Base-by-base conservation (phyloP, 83 land plant genomes). In the Diphasiastrum complanatum region DNA sequence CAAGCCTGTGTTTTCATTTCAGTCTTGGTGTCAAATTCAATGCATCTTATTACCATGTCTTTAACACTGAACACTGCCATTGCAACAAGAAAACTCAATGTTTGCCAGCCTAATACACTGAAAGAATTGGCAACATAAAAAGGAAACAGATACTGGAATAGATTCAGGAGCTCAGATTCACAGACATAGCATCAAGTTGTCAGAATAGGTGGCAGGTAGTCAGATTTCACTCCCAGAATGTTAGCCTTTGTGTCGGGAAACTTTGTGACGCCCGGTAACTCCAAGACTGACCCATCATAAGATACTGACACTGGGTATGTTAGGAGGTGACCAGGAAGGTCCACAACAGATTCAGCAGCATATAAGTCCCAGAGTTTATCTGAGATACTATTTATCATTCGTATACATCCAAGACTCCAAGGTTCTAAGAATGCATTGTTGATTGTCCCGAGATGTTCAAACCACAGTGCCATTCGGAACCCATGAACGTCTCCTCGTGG, bases 401-500 rank as follows among this genome's bases (percentile, higher is more conserved):
- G 24, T 33, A 30, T 33, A 28, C 58, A 54, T 25, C 29, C 58
- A 14, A 78, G 1, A 29, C 79, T 79, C 63, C 79, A 59, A 0
- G 92, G 89, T 2, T 61, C 0, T 28, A 35, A 24, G 2, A 79
- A 58, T 5, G 37, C 63, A 25, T 64, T 74, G 2, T 83, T 79
- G 0, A 61, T 47, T 11, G 24, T n/a, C 20, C 80, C 65, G 4
- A 78, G 75, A 45, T 90, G 97, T 43, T 90, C 96, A 37, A 73
- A 84, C 93, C 96, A 90, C 1, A 90, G 67, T 2, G 89, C 70
- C 84, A 90, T 75, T 2, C 92, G 67, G 56, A 70, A 86, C 25
- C 76, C 66, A 20, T 58, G 73, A 5, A 90, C 71, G 12, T 81
- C 76, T 0, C 76, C 76, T 0, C 45, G 14, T 28, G 63, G 71